phyloP scores from a whole-genome alignment of 306 rosid genomes.

The Mucuna pruriens region DNA sequence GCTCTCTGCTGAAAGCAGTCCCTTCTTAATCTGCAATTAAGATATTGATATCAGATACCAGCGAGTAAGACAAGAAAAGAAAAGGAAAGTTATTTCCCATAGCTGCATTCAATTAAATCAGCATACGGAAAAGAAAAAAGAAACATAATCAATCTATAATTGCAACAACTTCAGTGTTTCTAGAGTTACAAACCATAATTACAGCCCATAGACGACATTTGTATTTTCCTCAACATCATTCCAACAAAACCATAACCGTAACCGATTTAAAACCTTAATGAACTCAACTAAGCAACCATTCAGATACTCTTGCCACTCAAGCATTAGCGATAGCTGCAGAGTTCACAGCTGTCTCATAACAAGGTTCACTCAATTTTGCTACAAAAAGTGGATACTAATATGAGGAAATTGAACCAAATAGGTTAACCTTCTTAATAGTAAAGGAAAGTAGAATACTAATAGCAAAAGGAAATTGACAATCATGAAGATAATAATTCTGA shows the following conservation, averaged over 20 bases:
- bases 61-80: neutral
- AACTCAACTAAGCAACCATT: neutral
- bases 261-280: too few species aligned
- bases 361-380: too few species aligned
- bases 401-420: too few species aligned
- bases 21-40: conserved; percentile 60
- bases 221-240: too few species aligned
- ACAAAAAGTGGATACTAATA: too few species aligned
- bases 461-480: neutral
- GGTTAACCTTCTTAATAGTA: too few species aligned
- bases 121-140: neutral
- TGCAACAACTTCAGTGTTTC: too few species aligned
- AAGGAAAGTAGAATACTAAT: too few species aligned
- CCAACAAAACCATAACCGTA: too few species aligned
- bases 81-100: neutral
- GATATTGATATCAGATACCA: neutral
- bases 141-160: too few species aligned
- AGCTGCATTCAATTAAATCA: neutral
- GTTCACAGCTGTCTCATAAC: neutral
- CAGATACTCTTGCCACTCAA: neutral
- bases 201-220: too few species aligned
- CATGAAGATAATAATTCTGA: neutral
- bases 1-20: conserved; percentile 55
- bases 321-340: neutral
- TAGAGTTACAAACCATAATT: too few species aligned